phyloP scores from a whole-genome alignment of 805 yeast genomes.

The Isabelozyma rhagii region DNA sequence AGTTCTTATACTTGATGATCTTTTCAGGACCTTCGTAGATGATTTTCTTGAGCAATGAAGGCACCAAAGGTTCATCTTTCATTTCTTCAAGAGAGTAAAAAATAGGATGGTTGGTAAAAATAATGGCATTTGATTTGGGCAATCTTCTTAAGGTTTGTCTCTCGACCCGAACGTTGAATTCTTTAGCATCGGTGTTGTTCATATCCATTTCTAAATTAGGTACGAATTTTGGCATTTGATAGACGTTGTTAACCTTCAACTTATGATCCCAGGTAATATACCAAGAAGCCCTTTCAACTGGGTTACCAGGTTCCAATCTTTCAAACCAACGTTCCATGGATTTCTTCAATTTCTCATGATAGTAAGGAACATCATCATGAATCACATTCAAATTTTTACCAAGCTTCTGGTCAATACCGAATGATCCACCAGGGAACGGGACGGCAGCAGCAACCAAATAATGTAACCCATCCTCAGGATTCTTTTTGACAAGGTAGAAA shows the following conservation, averaged over 20 bases:
- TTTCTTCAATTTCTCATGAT: conserved; percentile 57
- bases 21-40: conserved; percentile 65
- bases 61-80: conserved; percentile 75
- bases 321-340: conserved; percentile 76
- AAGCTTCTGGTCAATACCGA: conserved; percentile 57
- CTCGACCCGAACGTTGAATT: conserved; percentile 68
- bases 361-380: conserved; percentile 69
- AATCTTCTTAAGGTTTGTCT: conserved; percentile 68
- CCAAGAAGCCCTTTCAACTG: conserved; percentile 76
- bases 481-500: conserved; percentile 60
- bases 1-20: conserved; percentile 62
- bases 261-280: conserved; percentile 73
- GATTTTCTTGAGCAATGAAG: conserved; percentile 67
- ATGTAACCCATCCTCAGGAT: conserved; percentile 53
- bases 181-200: conserved; percentile 40
- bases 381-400: conserved; percentile 63
- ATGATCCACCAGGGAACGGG: conserved; percentile 77
- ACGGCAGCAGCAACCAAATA: conserved; percentile 72
- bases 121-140: conserved; percentile 62
- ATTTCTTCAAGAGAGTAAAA: conserved; percentile 75
- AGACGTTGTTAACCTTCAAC: conserved; percentile 53
- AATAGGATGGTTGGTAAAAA: conserved; percentile 75
- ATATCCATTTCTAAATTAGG: conserved; percentile 29
- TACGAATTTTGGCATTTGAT: conserved; percentile 47
- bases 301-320: conserved; percentile 55